Evolutionary conservation across 1,284 basidiomycete genomes (phyloP), one percentile per base, ranked within the genome.

Genomic region (Neolentinus lepideus): DNA sequence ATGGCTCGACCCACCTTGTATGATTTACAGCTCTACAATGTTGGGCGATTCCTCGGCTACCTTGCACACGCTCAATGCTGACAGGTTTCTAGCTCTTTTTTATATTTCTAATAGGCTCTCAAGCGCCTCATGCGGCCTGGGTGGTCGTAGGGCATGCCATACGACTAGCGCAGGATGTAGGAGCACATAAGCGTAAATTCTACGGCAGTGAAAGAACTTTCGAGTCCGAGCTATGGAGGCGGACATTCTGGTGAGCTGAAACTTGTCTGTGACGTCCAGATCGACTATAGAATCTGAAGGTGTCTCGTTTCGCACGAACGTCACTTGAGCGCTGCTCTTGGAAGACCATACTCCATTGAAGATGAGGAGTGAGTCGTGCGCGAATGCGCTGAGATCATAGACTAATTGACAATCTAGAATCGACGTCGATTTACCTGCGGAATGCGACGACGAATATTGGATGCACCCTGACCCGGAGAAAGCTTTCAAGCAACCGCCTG

Each of bases 321-420:
- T 38, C 68, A 77, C 55, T 76, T 82, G 55, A 90, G 89, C 61
- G 78, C 85, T 3, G 79, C 79, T 0, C 75, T 94, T 21, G 92
- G 92, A 10, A 74, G 92, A 24, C 89, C 92, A 0, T 86, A 88
- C 64, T 87, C 86, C 2, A 84, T 93, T 48, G 88, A 92, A 58
- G 90, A 93, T 58, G 90, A 92, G 66, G 92, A 94, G 88, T 90
- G 61, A 22, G 83, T 73, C 10, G 26, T 35, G 12, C 26, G 2
- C 22, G 52, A 29, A 24, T 21, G 9, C 26, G 21, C 19, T 26
- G 9, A 22, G 38, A 35, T 55, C 45, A 24, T 24, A 26, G 51
- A 26, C 50, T 19, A 57, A 47, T 26, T 27, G 45, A 57, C 36
- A 38, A 16, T 46, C 12, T 27, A 88, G 85, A 63, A 86, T 90